These are phyloP conservation scores for Elymus sibiricus DNA, from an alignment of 176 grass and related monocot genomes.

Conservation along the genomic window DNA sequence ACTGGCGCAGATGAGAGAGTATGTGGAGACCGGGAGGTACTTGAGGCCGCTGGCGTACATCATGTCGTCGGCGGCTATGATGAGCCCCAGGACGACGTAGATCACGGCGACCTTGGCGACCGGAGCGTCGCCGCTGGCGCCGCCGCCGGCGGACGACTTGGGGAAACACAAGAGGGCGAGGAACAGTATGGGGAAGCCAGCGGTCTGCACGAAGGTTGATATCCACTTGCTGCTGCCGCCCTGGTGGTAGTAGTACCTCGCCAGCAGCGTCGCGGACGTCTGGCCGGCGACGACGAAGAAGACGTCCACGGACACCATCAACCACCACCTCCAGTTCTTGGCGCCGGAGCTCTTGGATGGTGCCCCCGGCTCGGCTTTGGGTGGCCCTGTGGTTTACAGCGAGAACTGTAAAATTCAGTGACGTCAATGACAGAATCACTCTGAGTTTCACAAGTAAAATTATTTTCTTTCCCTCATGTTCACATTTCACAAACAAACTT, in stretches of 20 bases:
- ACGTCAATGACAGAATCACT: neutral
- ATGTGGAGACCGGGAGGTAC: conserved; percentile 70
- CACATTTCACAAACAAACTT: no score
- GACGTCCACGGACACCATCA: conserved; percentile 39
- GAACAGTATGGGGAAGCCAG: conserved; percentile 63
- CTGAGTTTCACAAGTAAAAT: neutral
- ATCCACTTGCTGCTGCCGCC: conserved; percentile 81
- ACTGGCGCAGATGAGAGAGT: conserved; percentile 70
- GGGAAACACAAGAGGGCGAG: conserved; percentile 49
- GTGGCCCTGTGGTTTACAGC: conserved; percentile 9
- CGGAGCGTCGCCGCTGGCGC: neutral
- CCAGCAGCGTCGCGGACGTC: conserved; percentile 55
- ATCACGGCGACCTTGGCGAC: conserved; percentile 30
- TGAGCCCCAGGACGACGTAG: conserved; percentile 64
- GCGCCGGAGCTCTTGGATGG: neutral
- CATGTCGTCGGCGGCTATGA: conserved; percentile 62
- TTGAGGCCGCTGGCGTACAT: conserved; percentile 70
- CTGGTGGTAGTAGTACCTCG: conserved; percentile 83
- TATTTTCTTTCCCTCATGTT: neutral
- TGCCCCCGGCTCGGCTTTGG: conserved; percentile 36
- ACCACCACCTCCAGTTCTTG: conserved; percentile 42
- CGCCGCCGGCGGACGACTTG: neutral
- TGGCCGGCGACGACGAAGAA: conserved; percentile 62
- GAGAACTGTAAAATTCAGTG: neutral
- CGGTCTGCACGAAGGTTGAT: conserved; percentile 53